A percentile compares a stretch with the other conserved stretches of the same genome.
Conservation (phyloP, 768 basidiomycete species). For the Lactifluus subvellereus region DNA sequence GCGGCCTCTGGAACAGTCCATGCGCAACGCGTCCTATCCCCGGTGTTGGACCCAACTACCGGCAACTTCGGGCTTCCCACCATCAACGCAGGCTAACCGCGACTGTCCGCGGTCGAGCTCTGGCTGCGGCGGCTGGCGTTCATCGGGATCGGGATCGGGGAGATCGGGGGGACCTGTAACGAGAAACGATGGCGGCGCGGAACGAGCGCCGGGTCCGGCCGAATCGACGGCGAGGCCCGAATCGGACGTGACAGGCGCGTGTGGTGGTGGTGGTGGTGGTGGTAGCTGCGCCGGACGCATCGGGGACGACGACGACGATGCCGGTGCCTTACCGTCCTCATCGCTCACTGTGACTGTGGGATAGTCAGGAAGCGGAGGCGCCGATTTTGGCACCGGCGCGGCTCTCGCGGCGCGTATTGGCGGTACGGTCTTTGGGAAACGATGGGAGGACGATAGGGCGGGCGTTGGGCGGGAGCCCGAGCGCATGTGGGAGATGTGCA, state of each 20-base stretch:
- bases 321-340: not conserved
- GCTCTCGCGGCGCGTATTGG: not conserved
- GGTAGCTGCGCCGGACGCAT: not conserved
- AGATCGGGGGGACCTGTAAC: not conserved
- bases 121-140: not conserved
- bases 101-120: not conserved
- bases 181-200: not conserved
- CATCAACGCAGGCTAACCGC: not conserved
- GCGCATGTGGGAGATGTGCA: not conserved
- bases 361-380: not conserved
- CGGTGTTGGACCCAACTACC: not conserved
- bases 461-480: slow-evolving; percentile 7
- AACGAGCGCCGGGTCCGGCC: not conserved
- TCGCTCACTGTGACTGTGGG: not conserved
- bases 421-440: slow-evolving; percentile 2
- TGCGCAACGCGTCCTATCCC: not conserved
- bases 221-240: not conserved
- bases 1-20: not conserved
- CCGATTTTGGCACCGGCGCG: not conserved
- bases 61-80: not conserved
- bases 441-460: not conserved
- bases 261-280: not conserved
- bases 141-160: too few species aligned
- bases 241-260: not conserved
- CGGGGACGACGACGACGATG: not conserved